Percentiles rank a stretch among this genome's conserved stretches.
Conservation (phyloP, 768 basidiomycete species). For the Mycena galopus region DNA sequence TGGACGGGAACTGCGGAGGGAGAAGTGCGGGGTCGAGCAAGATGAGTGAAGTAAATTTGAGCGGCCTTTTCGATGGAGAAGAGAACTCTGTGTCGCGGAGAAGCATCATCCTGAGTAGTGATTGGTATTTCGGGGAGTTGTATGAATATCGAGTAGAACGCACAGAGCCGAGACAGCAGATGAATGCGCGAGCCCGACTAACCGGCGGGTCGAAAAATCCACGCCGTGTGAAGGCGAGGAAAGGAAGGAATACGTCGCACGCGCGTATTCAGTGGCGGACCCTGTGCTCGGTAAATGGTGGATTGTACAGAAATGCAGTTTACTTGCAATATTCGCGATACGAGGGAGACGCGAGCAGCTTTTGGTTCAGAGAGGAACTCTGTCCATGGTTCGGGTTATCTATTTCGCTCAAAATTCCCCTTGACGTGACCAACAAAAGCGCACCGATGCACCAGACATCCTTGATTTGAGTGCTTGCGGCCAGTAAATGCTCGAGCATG, state of each 20-base stretch:
- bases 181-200: conserved; percentile 26
- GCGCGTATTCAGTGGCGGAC: conserved; percentile 26
- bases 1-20: conserved; percentile 25
- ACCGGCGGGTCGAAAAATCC: conserved; percentile 4
- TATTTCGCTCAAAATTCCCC: not conserved
- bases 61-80: not conserved
- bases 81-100: conserved; percentile 19
- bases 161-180: conserved; percentile 20
- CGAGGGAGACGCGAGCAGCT: not conserved
- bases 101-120: conserved; percentile 21
- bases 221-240: conserved; percentile 8
- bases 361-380: conserved; percentile 15
- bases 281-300: not conserved
- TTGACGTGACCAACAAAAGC: not conserved
- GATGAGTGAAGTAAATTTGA: conserved; percentile 8
- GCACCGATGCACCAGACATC: conserved; percentile 25
- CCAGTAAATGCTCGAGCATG: conserved; percentile 10
- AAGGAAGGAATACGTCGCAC: conserved; percentile 21
- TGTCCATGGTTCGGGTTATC: conserved; percentile 26
- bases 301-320: not conserved
- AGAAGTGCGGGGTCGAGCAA: conserved; percentile 27
- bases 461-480: not conserved
- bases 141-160: not conserved
- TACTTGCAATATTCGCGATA: conserved; percentile 26
- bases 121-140: not conserved